Percentiles rank a stretch among this genome's conserved stretches.
phyloP scores from a whole-genome alignment of 495 filamentous ascomycete genomes.

The Neurospora sp. region DNA sequence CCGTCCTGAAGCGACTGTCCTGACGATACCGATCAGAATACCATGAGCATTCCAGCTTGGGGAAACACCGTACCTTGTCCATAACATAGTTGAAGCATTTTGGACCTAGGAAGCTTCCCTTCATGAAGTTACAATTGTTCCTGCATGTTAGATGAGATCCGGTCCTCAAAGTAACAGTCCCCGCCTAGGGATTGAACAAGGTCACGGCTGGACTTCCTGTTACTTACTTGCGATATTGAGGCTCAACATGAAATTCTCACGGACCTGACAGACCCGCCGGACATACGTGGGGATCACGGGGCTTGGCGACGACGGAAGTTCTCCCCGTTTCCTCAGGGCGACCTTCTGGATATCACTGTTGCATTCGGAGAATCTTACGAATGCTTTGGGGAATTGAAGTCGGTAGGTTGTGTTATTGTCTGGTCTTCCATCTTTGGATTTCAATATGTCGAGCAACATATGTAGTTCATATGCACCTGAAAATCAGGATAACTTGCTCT shows the following conservation, averaged over 20 bases:
- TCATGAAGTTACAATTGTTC: slow-evolving; percentile 10
- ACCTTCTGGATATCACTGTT: not conserved
- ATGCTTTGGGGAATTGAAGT: not conserved
- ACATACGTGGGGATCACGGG: not conserved
- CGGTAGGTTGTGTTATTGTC: not conserved
- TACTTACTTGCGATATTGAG: not conserved
- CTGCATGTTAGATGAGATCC: slow-evolving; percentile 9
- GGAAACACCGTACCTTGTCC: not conserved
- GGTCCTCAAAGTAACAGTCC: not conserved
- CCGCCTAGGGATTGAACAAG: not conserved
- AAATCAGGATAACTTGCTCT: not conserved
- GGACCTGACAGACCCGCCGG: not conserved
- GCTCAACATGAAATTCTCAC: not conserved
- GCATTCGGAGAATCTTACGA: not conserved
- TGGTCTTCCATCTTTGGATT: not conserved
- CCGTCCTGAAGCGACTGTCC: not conserved
- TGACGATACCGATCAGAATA: not conserved
- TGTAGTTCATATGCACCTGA: not conserved
- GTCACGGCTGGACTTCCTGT: not conserved
- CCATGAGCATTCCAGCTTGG: not conserved
- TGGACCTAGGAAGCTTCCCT: not conserved
- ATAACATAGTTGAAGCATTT: not conserved
- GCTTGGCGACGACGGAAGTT: not conserved
- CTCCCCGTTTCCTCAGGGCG: not conserved
- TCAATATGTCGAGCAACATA: not conserved